phyloP scores from a whole-genome alignment of 176 grass and related monocot species.

The Paspalum notatum region DNA sequence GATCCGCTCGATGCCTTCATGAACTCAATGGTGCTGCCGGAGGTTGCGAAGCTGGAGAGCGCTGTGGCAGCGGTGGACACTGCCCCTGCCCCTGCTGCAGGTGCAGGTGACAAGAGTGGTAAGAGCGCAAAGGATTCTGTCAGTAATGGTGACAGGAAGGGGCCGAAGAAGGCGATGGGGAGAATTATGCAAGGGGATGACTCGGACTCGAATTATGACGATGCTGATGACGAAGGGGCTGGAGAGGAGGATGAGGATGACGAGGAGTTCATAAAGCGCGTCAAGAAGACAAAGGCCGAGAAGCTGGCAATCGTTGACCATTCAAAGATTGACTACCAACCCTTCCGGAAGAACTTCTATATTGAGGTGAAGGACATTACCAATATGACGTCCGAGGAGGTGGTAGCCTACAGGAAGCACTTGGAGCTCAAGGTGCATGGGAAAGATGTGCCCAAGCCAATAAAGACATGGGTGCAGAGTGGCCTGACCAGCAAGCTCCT shows the following conservation, averaged over 20 bases:
- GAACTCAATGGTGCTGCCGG: slow-evolving; percentile 90
- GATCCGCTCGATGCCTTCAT: slow-evolving; percentile 95
- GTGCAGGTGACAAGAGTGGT: slow-evolving; percentile 47
- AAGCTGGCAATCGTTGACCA: slow-evolving; percentile 90
- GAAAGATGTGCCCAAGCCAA: slow-evolving; percentile 93
- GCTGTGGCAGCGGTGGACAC: slow-evolving; percentile 21
- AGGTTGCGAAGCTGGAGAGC: slow-evolving; percentile 81
- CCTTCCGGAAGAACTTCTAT: slow-evolving; percentile 93
- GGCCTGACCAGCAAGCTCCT: slow-evolving; percentile 91
- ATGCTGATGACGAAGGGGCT: slow-evolving; percentile 50
- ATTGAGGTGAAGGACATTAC: slow-evolving; percentile 90
- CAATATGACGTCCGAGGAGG: slow-evolving; percentile 80
- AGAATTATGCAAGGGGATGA: slow-evolving; percentile 86
- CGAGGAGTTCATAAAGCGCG: slow-evolving; percentile 91
- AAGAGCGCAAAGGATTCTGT: slow-evolving; percentile 42
- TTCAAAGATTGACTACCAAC: slow-evolving; percentile 88
- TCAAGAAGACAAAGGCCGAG: slow-evolving; percentile 95
- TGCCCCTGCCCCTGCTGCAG: neutral
- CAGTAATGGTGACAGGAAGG: slow-evolving; percentile 55
- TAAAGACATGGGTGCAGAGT: slow-evolving; percentile 91
- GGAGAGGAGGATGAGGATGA: slow-evolving; percentile 78
- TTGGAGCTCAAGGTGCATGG: slow-evolving; percentile 94
- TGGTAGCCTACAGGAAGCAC: slow-evolving; percentile 64
- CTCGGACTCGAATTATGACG: slow-evolving; percentile 64
- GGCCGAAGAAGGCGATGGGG: slow-evolving; percentile 52